These are phyloP conservation scores for Rubus parviflorus DNA, from an alignment of 306 rosid species.

Conservation along the genomic window DNA sequence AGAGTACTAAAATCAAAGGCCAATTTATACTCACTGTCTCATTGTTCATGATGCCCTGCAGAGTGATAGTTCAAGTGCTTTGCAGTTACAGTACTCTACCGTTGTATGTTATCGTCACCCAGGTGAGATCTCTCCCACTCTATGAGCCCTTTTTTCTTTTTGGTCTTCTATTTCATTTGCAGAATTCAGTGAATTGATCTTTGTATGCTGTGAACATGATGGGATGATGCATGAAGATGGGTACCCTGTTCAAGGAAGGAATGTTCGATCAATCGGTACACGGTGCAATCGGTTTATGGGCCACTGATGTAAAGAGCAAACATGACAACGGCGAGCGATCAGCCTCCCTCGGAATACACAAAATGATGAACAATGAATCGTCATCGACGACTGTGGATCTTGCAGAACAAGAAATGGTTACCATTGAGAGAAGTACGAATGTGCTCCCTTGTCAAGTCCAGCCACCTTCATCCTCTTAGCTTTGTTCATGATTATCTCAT, in stretches of 20 bases:
- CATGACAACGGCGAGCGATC: not conserved
- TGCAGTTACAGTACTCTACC: slow-evolving; percentile 94
- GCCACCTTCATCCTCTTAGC: slow-evolving; percentile 1
- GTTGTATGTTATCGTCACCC: slow-evolving; percentile 68
- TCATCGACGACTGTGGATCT: slow-evolving; percentile 29
- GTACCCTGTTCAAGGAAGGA: slow-evolving; percentile 44
- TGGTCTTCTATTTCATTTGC: not conserved
- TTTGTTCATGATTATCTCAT: not conserved
- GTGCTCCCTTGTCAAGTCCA: not conserved
- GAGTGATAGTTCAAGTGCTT: slow-evolving; percentile 85
- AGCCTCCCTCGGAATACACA: not conserved
- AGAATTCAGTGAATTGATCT: not conserved
- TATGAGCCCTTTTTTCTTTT: not conserved
- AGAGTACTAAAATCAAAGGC: too few species aligned
- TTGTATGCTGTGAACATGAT: not conserved
- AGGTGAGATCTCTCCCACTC: slow-evolving; percentile 46
- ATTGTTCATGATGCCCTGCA: slow-evolving; percentile 21
- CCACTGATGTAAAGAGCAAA: not conserved
- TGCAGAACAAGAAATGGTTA: slow-evolving; percentile 37
- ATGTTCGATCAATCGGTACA: not conserved
- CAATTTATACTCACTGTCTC: too few species aligned
- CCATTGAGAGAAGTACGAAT: slow-evolving; percentile 22
- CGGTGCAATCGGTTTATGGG: not conserved
- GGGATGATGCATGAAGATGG: slow-evolving; percentile 60
- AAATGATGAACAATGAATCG: slow-evolving; percentile 31